phyloP scores from a whole-genome alignment of 2,329 filamentous ascomycete species.

The Phialemonium atrogriseum region DNA sequence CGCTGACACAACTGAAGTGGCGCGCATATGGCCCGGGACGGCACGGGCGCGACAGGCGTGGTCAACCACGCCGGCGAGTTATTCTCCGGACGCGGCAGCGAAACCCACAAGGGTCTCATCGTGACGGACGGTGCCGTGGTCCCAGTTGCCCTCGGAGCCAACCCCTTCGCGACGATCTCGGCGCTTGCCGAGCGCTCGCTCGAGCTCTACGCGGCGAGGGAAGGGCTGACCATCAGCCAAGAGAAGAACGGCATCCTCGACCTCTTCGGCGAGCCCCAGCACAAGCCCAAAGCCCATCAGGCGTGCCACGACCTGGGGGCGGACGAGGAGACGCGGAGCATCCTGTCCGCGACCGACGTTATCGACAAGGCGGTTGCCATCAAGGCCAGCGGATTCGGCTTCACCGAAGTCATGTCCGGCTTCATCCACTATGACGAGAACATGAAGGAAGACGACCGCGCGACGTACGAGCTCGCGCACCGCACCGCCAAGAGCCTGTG shows the following conservation, averaged over 20 bases:
- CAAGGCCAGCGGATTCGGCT: conserved; percentile 44
- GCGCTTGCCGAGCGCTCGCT: conserved; percentile 59
- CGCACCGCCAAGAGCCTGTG: conserved; percentile 43
- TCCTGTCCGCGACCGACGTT: conserved; percentile 25
- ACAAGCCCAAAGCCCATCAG: conserved; percentile 11
- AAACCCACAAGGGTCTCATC: conserved; percentile 49
- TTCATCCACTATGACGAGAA: conserved; percentile 41
- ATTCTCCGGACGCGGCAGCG: conserved; percentile 41
- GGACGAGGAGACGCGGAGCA: conserved; percentile 23
- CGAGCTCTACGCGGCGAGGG: conserved; percentile 35
- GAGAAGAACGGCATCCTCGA: conserved; percentile 40
- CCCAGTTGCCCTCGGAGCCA: conserved; percentile 54
- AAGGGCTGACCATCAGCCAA: conserved; percentile 34
- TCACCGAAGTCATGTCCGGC: conserved; percentile 58
- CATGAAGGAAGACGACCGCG: conserved; percentile 33
- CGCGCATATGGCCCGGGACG: conserved; percentile 53
- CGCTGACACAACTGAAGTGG: conserved; percentile 41
- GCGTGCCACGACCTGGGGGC: background rate
- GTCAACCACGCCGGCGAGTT: conserved; percentile 55
- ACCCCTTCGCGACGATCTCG: conserved; percentile 62
- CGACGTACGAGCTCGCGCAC: conserved; percentile 45
- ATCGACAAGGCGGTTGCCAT: conserved; percentile 33
- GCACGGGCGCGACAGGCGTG: conserved; percentile 46
- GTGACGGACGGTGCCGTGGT: conserved; percentile 55
- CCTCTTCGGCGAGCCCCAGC: conserved; percentile 43